phyloP scores from a whole-genome alignment of 805 yeast species.

The Wickerhamomyces kurtzmanii region DNA sequence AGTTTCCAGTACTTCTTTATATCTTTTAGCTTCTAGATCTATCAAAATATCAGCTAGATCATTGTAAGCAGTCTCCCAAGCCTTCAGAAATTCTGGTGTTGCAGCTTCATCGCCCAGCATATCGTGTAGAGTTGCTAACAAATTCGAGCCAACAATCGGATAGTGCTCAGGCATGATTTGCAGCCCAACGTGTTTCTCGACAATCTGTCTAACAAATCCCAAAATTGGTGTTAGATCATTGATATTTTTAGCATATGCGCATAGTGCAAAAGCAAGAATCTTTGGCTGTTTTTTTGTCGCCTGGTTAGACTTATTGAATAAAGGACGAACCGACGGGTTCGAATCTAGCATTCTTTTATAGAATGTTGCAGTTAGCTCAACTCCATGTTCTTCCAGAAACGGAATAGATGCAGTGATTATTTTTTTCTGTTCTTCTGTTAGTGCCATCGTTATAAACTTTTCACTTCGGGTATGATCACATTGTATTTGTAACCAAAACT shows the following conservation, averaged over 20 bases:
- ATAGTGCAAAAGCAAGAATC: slow-evolving; percentile 51
- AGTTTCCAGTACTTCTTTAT: slow-evolving; percentile 20
- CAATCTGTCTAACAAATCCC: slow-evolving; percentile 48
- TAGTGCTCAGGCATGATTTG: slow-evolving; percentile 57
- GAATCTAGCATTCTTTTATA: slow-evolving; percentile 44
- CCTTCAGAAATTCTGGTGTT: slow-evolving; percentile 44
- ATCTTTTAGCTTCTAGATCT: slow-evolving; percentile 38
- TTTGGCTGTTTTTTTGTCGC: slow-evolving; percentile 44
- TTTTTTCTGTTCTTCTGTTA: slow-evolving; percentile 21
- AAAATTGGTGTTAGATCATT: slow-evolving; percentile 45
- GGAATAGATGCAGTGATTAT: slow-evolving; percentile 43
- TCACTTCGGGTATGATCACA: background rate
- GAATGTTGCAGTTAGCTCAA: slow-evolving; percentile 39
- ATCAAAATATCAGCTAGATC: slow-evolving; percentile 54
- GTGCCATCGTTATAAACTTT: slow-evolving; percentile 8
- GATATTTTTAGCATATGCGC: slow-evolving; percentile 53
- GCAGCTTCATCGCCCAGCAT: slow-evolving; percentile 49
- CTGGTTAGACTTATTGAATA: slow-evolving; percentile 56
- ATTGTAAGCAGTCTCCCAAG: slow-evolving; percentile 60
- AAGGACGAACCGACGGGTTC: slow-evolving; percentile 45
- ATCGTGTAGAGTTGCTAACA: slow-evolving; percentile 43
- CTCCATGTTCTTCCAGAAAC: slow-evolving; percentile 44
- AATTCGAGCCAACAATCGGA: slow-evolving; percentile 48
- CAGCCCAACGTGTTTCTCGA: slow-evolving; percentile 56
- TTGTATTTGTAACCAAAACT: background rate